A percentile compares a stretch with the other conserved stretches of the same genome.
Conservation (phyloP, 352 stramenopile genomes). For the Globisporangium acanthophoron region DNA sequence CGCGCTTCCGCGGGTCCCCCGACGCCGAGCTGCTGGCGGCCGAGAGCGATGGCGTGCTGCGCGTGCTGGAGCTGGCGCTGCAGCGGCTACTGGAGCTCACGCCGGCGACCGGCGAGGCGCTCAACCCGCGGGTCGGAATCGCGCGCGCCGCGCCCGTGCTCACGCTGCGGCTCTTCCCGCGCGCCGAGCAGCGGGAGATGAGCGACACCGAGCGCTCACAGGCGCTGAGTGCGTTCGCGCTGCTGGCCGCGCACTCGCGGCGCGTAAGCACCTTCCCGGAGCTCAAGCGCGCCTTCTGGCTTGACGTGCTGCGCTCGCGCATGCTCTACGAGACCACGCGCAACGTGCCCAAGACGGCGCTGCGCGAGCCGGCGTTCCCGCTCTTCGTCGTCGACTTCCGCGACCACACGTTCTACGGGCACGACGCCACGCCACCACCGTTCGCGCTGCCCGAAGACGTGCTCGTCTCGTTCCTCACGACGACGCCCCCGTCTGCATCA, state of each 20-base stretch:
- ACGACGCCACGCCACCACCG: not conserved
- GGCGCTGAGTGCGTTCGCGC: constrained; percentile 1
- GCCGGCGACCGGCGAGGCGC: not conserved
- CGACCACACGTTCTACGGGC: not conserved
- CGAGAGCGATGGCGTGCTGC: constrained; percentile 1
- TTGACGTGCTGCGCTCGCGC: constrained; percentile 1
- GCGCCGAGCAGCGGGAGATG: not conserved
- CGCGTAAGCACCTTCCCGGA: not conserved
- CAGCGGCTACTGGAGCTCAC: not conserved
- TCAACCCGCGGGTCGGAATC: not conserved
- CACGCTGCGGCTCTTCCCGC: not conserved
- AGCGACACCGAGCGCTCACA: not conserved
- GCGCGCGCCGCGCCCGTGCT: not conserved
- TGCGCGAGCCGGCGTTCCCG: constrained; percentile 1
- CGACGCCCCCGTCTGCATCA: not conserved
- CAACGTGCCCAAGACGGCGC: not conserved
- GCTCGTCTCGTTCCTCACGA: not conserved
- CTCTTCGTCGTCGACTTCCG: constrained; percentile 1
- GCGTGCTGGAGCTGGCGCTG: not conserved
- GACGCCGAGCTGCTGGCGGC: constrained; percentile 1
- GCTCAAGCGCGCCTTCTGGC: constrained; percentile 10
- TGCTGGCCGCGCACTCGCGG: not conserved
- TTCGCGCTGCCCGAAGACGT: not conserved
- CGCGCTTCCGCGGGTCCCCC: not conserved
- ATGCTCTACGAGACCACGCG: not conserved